Percentiles rank a stretch among this genome's conserved stretches.
Evolutionary conservation across 495 filamentous ascomycete genomes (phyloP).

Genomic region (Talaromyces thailandensis): DNA sequence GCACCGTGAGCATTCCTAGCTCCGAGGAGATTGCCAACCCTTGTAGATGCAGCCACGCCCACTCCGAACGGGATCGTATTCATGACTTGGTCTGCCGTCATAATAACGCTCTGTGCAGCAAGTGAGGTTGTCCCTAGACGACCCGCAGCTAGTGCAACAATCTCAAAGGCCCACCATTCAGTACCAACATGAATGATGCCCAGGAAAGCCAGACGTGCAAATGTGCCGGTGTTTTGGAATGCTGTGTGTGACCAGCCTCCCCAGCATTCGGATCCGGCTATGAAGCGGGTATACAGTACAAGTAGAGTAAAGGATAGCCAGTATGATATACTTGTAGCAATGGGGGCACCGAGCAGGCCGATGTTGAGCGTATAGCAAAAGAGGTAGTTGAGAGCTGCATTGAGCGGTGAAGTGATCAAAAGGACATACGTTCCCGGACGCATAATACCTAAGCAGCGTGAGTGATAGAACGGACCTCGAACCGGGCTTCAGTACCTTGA

Average conservation of each 20-base stretch:
- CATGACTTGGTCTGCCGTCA: constrained; percentile 89
- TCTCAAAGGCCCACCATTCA: constrained; percentile 96
- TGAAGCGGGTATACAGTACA: constrained; percentile 63
- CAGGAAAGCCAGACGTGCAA: constrained; percentile 65
- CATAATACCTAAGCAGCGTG: constrained; percentile 57
- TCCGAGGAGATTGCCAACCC: constrained; percentile 79
- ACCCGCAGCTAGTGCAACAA: constrained; percentile 85
- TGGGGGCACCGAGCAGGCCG: constrained; percentile 69
- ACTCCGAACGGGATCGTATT: constrained; percentile 91
- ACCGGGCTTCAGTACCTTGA: constrained; percentile 47
- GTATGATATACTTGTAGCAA: constrained; percentile 80
- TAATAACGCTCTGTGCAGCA: constrained; percentile 85
- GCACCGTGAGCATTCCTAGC: constrained; percentile 60
- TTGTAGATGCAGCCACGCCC: constrained; percentile 71
- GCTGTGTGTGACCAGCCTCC: constrained; percentile 66
- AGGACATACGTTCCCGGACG: constrained; percentile 81
- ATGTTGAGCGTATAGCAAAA: constrained; percentile 65
- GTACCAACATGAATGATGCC: constrained; percentile 87
- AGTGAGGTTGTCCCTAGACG: constrained; percentile 73
- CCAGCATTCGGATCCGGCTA: constrained; percentile 72
- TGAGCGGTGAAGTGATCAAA: constrained; percentile 73
- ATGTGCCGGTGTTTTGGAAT: constrained; percentile 57
- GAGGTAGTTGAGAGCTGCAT: constrained; percentile 67
- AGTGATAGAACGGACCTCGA: neutral
- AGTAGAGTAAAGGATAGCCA: constrained; percentile 78